These are phyloP conservation scores for Zopfia rhizophila DNA, from an alignment of 2,329 filamentous ascomycete species.

Conservation along the genomic window DNA sequence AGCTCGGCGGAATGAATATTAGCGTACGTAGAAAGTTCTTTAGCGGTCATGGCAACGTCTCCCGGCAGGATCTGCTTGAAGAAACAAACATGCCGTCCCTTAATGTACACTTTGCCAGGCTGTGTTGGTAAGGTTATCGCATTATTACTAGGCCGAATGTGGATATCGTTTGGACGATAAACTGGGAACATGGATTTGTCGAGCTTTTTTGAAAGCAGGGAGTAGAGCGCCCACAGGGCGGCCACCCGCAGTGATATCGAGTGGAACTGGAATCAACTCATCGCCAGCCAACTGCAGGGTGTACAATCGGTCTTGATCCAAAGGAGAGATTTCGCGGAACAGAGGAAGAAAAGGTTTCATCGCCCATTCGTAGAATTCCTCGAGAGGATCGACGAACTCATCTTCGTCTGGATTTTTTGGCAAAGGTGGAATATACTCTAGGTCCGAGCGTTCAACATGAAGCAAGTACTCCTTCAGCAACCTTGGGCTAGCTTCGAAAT, in stretches of 20 bases:
- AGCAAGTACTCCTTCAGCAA: conserved; percentile 27
- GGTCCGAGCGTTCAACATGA: conserved; percentile 26
- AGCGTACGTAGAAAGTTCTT: conserved; percentile 15
- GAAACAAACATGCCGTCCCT: conserved; percentile 11
- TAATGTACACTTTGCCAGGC: conserved; percentile 19
- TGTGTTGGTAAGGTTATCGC: conserved; percentile 17
- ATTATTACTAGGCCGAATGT: conserved; percentile 20
- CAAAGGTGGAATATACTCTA: conserved; percentile 22
- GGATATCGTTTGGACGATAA: conserved; percentile 21
- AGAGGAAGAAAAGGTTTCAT: conserved; percentile 22
- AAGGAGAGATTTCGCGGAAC: conserved; percentile 22
- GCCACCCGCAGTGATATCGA: conserved; percentile 18
- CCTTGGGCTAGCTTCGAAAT: conserved; percentile 23
- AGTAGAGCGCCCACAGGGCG: conserved; percentile 20
- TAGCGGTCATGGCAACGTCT: conserved; percentile 9
- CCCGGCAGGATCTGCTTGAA: conserved; percentile 6
- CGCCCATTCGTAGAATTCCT: conserved; percentile 26
- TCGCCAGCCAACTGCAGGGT: conserved; percentile 23
- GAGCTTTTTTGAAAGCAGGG: conserved; percentile 21
- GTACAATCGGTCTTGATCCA: conserved; percentile 23
- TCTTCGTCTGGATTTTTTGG: conserved; percentile 21
- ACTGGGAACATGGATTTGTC: conserved; percentile 18
- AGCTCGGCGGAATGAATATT: conserved; percentile 14
- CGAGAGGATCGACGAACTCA: conserved; percentile 24
- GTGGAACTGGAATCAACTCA: conserved; percentile 22